Evolutionary conservation across 1,284 basidiomycete species (phyloP).

Genomic region (Phlebopus sp.): DNA sequence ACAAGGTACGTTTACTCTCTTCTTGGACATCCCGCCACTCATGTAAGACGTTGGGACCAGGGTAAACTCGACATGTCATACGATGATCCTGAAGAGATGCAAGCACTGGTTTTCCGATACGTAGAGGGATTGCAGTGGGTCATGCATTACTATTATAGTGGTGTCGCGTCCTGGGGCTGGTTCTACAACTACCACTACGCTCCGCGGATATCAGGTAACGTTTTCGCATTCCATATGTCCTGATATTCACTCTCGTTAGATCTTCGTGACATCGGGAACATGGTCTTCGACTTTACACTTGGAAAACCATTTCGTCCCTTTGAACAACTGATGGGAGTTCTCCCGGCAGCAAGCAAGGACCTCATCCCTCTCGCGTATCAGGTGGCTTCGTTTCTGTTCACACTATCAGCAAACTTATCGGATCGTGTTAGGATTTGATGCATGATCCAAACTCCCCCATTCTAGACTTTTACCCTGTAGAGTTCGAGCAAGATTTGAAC

Average conservation of each 20-base stretch:
- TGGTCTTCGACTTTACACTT: conserved; percentile 84
- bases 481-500: conserved; percentile 93
- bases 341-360: conserved; percentile 86
- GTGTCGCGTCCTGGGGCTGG: conserved; percentile 98
- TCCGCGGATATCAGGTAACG: conserved; percentile 83
- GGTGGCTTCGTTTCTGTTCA: conserved; percentile 40
- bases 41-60: conserved; percentile 35
- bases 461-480: conserved; percentile 89
- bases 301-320: conserved; percentile 92
- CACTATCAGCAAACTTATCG: conserved; percentile 5
- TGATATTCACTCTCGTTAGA: conserved; percentile 46
- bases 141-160: conserved; percentile 97
- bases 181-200: conserved; percentile 99
- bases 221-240: background rate
- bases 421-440: conserved; percentile 76
- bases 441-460: conserved; percentile 84
- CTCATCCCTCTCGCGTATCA: conserved; percentile 85
- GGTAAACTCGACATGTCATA: conserved; percentile 83
- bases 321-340: conserved; percentile 97
- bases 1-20: conserved; percentile 56
- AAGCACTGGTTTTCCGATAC: conserved; percentile 74
- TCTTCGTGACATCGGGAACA: conserved; percentile 70
- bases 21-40: background rate
- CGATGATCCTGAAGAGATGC: conserved; percentile 65
- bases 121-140: conserved; percentile 98